Conservation (phyloP, 805 yeast genomes). For the Suhomyces tanzawaensis region DNA sequence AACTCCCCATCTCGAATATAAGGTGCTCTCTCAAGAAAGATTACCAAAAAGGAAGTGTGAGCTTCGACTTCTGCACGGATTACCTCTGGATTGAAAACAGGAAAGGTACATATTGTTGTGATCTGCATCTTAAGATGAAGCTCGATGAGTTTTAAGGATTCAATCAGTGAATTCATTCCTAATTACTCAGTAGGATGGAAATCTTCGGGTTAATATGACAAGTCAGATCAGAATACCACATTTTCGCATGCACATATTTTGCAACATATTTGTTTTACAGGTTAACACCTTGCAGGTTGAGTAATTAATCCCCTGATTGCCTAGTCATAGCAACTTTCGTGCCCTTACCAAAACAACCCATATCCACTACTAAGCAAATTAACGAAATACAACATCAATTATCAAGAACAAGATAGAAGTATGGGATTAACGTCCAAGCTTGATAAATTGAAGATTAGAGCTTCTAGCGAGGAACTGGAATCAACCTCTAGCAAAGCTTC, state of each 20-base stretch:
- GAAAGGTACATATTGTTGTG: slow-evolving; percentile 2
- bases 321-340: not conserved
- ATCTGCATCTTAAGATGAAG: not conserved
- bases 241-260: too few relatives aligned
- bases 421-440: slow-evolving; percentile 31
- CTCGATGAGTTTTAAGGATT: not conserved
- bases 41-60: not conserved
- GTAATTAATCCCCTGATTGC: not conserved
- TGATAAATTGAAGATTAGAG: slow-evolving; percentile 23
- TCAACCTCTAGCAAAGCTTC: not conserved
- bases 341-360: not conserved
- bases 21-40: not conserved
- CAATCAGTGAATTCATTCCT: not conserved
- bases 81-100: not conserved
- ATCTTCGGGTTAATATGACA: too few relatives aligned
- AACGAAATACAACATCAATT: not conserved
- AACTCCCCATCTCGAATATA: not conserved
- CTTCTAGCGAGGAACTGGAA: slow-evolving; percentile 9
- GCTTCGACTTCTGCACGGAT: not conserved
- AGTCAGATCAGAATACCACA: too few relatives aligned
- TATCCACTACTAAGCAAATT: not conserved
- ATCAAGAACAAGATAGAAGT: not conserved
- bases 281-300: not conserved
- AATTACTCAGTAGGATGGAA: too few relatives aligned
- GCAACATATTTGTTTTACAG: not conserved